Evolutionary conservation across 2,329 filamentous ascomycete species (phyloP).

Genomic region (Geoglossum cookeanum): DNA sequence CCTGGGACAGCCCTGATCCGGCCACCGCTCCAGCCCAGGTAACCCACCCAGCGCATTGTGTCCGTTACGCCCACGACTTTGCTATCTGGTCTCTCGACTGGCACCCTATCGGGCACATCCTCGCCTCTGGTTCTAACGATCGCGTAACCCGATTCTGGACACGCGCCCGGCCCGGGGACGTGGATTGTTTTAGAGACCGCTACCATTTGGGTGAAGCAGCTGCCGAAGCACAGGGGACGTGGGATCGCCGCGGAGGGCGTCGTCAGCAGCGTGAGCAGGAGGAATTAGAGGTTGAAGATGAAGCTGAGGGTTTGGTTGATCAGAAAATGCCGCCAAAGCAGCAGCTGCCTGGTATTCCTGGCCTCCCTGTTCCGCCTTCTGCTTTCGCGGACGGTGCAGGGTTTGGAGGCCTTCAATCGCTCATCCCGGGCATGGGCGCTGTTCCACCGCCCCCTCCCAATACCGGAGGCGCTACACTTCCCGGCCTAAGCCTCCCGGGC

Average conservation of each 20-base stretch:
- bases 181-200: slow-evolving; percentile 68
- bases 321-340: slow-evolving; percentile 58
- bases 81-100: slow-evolving; percentile 96
- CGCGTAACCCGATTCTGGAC: slow-evolving; percentile 96
- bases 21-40: slow-evolving; percentile 64
- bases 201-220: slow-evolving; percentile 92
- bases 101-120: slow-evolving; percentile 89
- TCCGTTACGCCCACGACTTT: slow-evolving; percentile 79
- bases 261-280: slow-evolving; percentile 77
- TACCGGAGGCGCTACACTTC: slow-evolving; percentile 9
- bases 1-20: slow-evolving; percentile 71
- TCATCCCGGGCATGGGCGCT: slow-evolving; percentile 32
- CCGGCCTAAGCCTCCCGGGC: slow-evolving; percentile 24
- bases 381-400: slow-evolving; percentile 10
- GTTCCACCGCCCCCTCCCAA: slow-evolving; percentile 28
- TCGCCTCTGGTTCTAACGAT: slow-evolving; percentile 91
- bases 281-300: slow-evolving; percentile 82
- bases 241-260: slow-evolving; percentile 60
- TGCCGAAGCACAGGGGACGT: slow-evolving; percentile 88
- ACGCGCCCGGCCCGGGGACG: slow-evolving; percentile 69
- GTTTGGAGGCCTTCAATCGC: slow-evolving; percentile 19
- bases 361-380: slow-evolving; percentile 28
- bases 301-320: slow-evolving; percentile 79
- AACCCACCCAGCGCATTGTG: slow-evolving; percentile 77
- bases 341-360: slow-evolving; percentile 39